Evolutionary conservation across 108 stramenopile genomes (phyloP), one percentile per base, ranked within the genome.

Genomic region (Hondaea fermentalgiana): DNA sequence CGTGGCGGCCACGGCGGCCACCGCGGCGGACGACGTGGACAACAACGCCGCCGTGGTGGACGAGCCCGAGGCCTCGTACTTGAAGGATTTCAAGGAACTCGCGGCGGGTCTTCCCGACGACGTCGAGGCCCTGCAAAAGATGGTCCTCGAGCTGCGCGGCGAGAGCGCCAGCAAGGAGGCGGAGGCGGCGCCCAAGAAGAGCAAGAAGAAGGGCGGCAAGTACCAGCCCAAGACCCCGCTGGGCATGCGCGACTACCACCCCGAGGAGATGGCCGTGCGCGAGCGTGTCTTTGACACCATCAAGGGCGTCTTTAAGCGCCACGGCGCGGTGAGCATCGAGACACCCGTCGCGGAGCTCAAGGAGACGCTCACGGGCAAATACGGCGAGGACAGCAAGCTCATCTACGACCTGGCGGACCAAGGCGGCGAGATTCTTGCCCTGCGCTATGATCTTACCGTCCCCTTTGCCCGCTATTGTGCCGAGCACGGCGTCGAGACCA

Each of bases 381-480:
- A 97, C 90, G 97, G 97, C 16, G 97, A 97, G 92, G 97, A 97
- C 88, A 95, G 94, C 45, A 94, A 94, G 93, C 94, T 97, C 21
- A 97, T 97, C 90, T 97, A 97, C 89, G 96, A 97, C 87, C 92
- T 97, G 72, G 96, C 96, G 16, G 97, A 97, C 88, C 97, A 97
- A 88, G 97, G 97, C 51, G 96, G 97, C 87, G 95, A 96, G 88
- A 72, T 94, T 16, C 88, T 96, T 72, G 94, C 94, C 10, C 91
- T 96, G 88, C 88, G 96, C 53, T 97, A 97, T 89, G 97, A 97
- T 88, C 91, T 97, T 88, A 97, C 97, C 17, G 97, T 97, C 60
- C 97, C 97, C 10, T 97, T 97, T 91, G 97, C 97, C 28, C 92
- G 97, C 57, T 97, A 96, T 91, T 90, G 96, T 58, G 96, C 97